Percentiles rank a stretch among this genome's conserved stretches.
phyloP scores from a whole-genome alignment of 768 basidiomycete genomes.

The Agrocybe praecox region DNA sequence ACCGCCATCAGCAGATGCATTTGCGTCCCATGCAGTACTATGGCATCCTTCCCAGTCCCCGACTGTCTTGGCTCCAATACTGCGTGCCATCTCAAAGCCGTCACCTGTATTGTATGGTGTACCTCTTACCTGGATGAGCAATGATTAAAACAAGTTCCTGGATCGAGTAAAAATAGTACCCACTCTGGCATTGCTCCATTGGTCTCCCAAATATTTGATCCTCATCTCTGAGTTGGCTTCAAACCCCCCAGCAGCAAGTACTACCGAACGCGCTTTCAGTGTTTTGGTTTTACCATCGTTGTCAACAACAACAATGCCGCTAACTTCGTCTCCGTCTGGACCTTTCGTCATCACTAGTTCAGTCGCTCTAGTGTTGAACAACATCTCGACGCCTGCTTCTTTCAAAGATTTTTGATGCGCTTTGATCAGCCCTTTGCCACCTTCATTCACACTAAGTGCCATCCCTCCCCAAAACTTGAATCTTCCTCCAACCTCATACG shows the following conservation, averaged over 20 bases:
- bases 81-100: conserved; percentile 54
- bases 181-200: conserved; percentile 62
- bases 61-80: conserved; percentile 52
- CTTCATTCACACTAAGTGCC: conserved; percentile 60
- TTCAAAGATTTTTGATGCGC: conserved; percentile 54
- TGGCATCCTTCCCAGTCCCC: conserved; percentile 78
- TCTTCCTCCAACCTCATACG: conserved; percentile 62
- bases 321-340: conserved; percentile 39
- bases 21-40: conserved; percentile 72
- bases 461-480: conserved; percentile 76
- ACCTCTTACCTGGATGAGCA: conserved; percentile 54
- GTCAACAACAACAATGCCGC: conserved; percentile 47
- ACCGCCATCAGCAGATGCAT: conserved; percentile 52
- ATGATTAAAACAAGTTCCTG: not conserved
- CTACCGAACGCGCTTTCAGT: conserved; percentile 46
- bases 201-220: conserved; percentile 53
- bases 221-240: conserved; percentile 59
- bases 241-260: conserved; percentile 70
- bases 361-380: conserved; percentile 56
- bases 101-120: conserved; percentile 76
- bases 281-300: conserved; percentile 31
- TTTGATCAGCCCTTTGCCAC: conserved; percentile 68
- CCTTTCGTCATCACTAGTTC: conserved; percentile 32
- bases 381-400: conserved; percentile 52
- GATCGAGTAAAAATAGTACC: not conserved